Evolutionary conservation across 306 rosid genomes (phyloP).

Genomic region (Acacia confusa): DNA sequence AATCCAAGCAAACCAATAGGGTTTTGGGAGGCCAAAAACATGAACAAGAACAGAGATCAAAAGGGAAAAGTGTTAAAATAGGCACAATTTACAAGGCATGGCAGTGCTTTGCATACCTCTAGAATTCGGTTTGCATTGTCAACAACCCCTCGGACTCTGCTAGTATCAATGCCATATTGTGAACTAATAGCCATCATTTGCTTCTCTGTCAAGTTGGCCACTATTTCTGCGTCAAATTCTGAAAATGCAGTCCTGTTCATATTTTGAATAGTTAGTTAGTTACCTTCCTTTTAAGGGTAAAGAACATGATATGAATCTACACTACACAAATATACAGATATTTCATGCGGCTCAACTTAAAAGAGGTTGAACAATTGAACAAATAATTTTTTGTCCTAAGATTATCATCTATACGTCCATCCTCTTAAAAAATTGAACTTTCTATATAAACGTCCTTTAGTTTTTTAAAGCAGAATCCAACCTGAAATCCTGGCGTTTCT

Average conservation of each 20-base stretch:
- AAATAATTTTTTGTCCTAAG: background rate
- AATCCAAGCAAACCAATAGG: constrained; percentile 24
- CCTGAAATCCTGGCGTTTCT: constrained; percentile 89
- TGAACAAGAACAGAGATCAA: constrained; percentile 34
- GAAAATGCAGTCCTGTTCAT: constrained; percentile 78
- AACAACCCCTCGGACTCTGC: constrained; percentile 88
- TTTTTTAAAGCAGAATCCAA: constrained; percentile 9
- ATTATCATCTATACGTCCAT: background rate
- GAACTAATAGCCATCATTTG: constrained; percentile 77
- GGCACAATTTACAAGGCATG: constrained; percentile 10
- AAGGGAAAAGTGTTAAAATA: constrained; percentile 29
- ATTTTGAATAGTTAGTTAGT: constrained; percentile 13
- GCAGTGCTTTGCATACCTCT: constrained; percentile 48
- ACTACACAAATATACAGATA: background rate
- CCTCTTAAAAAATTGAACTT: background rate
- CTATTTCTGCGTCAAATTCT: constrained; percentile 74
- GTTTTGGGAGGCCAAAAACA: constrained; percentile 25
- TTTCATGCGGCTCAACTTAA: background rate
- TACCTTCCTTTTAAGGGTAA: background rate
- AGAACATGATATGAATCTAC: background rate
- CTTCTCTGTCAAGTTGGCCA: constrained; percentile 77
- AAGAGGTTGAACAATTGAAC: background rate
- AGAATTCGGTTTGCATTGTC: constrained; percentile 89
- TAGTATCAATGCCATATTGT: constrained; percentile 73
- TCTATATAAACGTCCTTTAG: background rate